Evolutionary conservation across 1,139 yeast species (phyloP), one percentile per base, ranked within the genome.

Genomic region (Yueomyces sp.): DNA sequence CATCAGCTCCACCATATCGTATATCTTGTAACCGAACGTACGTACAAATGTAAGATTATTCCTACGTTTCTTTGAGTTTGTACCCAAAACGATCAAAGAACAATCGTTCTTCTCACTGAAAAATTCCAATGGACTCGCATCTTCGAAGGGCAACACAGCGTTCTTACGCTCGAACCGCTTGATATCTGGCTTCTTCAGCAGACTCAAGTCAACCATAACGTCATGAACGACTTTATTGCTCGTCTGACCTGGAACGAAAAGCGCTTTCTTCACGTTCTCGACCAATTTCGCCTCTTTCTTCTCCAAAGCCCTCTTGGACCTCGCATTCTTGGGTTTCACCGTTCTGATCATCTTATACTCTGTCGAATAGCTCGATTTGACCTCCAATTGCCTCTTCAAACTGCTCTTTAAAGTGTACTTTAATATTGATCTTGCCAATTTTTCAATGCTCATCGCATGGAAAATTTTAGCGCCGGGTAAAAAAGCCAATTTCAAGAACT

Each of bases 81-180:
- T 72, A 5, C 89, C 75, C 45, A 89, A 71, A n/a, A 91, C 95
- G 59, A 91, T 63, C 49, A 91, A 67, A 2, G 97, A 86, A 39
- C 83, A 65, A 64, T 91, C 98, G 63, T 91, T 93, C 72, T 91
- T 93, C 63, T 89, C 96, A 50, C 95, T 73, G 61, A 89, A 84
- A 57, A 93, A 91, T 64, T 93, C 98, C 47, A 93, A 67, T 38
- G 81, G 76, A 4, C 81, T 59, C n/a, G 86, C 73, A 59, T 93
- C 97, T 64, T 91, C 99, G 64, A 91, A 91, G 9, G 98, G 98
- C 56, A 83, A 74, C 48, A 91, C 72, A 42, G 85, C 91, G 59
- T 91, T 91, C 70, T 86, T 89, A 64, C 83, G 84, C 44, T 78
- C 71, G 60, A 91, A 91, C 59, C 94, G 76, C 66, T 87, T 87